Evolutionary conservation across 441 rosid species (phyloP).

Genomic region (Kokia cookei): DNA sequence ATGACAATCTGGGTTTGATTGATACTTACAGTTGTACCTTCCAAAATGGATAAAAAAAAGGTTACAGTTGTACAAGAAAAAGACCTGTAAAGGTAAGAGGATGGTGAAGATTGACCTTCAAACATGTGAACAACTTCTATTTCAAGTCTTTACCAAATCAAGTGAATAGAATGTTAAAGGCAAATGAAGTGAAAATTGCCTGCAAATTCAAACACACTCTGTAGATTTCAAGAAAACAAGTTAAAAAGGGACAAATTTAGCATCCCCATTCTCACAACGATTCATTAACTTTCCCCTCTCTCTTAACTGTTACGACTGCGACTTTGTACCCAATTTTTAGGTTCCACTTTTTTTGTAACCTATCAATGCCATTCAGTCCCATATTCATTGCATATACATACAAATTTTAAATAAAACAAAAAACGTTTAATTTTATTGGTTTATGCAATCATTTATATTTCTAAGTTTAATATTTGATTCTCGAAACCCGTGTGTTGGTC

Average conservation of each 20-base stretch:
- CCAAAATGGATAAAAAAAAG: neutral
- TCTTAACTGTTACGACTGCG: neutral
- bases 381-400: no score
- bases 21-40: neutral
- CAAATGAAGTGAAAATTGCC: neutral
- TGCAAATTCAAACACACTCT: neutral
- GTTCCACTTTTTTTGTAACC: no score
- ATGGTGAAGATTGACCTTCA: neutral
- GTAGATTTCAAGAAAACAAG: neutral
- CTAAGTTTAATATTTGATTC: no score
- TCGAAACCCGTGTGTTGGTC: no score
- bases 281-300: neutral
- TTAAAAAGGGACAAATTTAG: neutral
- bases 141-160: neutral
- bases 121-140: neutral
- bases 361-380: no score
- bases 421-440: no score
- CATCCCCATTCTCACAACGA: neutral
- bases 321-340: neutral
- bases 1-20: constrained; percentile 1
- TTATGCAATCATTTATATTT: no score
- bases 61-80: constrained; percentile 12
- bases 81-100: neutral
- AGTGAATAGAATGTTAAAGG: neutral
- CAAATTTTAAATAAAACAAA: no score